Conservation (phyloP, 2,329 filamentous ascomycete species). For the Pseudogymnoascus sp. region DNA sequence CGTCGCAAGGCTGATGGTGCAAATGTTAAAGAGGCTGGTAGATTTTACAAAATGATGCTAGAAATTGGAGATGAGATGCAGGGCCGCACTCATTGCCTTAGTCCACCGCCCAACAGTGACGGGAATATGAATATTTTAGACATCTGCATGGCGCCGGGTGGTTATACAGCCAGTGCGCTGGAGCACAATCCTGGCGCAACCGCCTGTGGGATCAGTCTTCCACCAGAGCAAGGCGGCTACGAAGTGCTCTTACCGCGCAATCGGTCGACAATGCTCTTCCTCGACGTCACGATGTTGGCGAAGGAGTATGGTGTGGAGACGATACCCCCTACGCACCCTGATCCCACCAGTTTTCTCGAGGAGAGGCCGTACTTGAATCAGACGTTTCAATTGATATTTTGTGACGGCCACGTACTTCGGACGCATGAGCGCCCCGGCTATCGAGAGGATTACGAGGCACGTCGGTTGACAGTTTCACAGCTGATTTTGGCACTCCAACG, state of each 20-base stretch:
- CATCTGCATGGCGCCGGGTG: constrained; percentile 22
- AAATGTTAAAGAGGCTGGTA: constrained; percentile 12
- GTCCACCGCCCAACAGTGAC: neutral
- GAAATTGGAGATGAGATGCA: constrained; percentile 36
- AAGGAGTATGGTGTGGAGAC: constrained; percentile 14
- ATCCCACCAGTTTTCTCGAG: constrained; percentile 12
- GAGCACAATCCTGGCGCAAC: constrained; percentile 16
- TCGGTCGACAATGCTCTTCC: constrained; percentile 10
- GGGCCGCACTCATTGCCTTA: constrained; percentile 10
- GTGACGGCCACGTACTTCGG: constrained; percentile 21
- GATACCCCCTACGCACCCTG: constrained; percentile 15
- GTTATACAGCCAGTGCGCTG: constrained; percentile 17
- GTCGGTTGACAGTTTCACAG: constrained; percentile 17
- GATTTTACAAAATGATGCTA: constrained; percentile 37
- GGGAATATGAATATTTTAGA: constrained; percentile 18
- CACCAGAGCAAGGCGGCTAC: constrained; percentile 17
- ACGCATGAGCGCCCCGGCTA: constrained; percentile 18
- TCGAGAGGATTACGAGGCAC: constrained; percentile 14
- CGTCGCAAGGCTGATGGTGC: constrained; percentile 31
- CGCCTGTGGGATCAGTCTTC: constrained; percentile 18
- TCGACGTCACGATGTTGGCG: constrained; percentile 18
- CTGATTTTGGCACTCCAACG: constrained; percentile 21
- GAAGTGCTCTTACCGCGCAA: constrained; percentile 12
- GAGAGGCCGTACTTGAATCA: constrained; percentile 15
- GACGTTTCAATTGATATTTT: constrained; percentile 22